Conservation (phyloP, 768 basidiomycete species). For the Dendrothele bispora region DNA sequence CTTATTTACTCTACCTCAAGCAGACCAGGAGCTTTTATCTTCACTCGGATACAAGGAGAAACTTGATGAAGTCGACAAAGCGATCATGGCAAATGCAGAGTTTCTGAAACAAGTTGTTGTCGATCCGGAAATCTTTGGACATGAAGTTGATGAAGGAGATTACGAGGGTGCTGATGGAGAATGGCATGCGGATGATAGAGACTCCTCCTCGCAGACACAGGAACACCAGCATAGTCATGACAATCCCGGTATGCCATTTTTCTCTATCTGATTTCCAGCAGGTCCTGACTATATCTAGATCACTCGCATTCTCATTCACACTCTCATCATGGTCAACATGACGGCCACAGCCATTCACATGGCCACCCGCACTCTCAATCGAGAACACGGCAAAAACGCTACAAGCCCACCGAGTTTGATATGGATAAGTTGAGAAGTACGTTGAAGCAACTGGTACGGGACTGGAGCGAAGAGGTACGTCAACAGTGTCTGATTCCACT, state of each 20-base stretch:
- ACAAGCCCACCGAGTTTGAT: constrained; percentile 66
- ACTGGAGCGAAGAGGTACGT: constrained; percentile 93
- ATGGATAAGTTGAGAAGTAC: constrained; percentile 93
- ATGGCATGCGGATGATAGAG: constrained; percentile 7
- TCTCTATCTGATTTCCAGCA: constrained; percentile 19
- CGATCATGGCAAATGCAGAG: constrained; percentile 76
- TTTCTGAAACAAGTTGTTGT: constrained; percentile 76
- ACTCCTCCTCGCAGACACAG: constrained; percentile 6
- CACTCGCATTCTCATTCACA: constrained; percentile 21
- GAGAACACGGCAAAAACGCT: constrained; percentile 26
- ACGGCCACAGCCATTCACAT: constrained; percentile 35
- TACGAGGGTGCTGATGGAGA: constrained; percentile 18
- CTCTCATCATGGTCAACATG: constrained; percentile 27
- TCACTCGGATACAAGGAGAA: constrained; percentile 75
- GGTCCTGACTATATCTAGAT: not conserved
- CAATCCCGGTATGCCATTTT: no score
- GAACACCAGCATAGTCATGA: no score
- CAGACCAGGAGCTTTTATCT: constrained; percentile 70
- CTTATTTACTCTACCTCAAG: constrained; percentile 63
- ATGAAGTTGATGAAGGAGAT: constrained; percentile 36
- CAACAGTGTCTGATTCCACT: no score
- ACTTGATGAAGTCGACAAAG: constrained; percentile 75
- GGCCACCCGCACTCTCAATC: constrained; percentile 19
- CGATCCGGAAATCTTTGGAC: constrained; percentile 80
- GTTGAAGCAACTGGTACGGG: constrained; percentile 88